These are phyloP conservation scores for Penicillium arizonense DNA, from an alignment of 495 filamentous ascomycete genomes.

Conservation along the genomic window DNA sequence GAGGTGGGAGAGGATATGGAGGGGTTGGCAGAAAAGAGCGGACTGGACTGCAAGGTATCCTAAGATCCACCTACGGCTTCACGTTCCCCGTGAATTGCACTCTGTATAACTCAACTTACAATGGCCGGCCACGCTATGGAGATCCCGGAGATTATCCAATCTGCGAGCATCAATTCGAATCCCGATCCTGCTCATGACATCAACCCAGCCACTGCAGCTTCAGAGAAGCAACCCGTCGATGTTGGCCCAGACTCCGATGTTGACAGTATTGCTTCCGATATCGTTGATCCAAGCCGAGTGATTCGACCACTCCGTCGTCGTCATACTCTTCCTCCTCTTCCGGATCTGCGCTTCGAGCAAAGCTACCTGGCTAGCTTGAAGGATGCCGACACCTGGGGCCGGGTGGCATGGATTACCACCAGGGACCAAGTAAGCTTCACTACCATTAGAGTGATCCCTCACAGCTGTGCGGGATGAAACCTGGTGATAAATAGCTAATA, in stretches of 20 bases:
- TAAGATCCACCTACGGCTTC: conserved; percentile 2
- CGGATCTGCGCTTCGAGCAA: conserved; percentile 95
- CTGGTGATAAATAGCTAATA: conserved; percentile 1
- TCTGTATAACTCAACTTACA: conserved; percentile 12
- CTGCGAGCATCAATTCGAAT: conserved; percentile 66
- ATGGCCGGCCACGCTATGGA: conserved; percentile 53
- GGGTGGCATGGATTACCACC: conserved; percentile 77
- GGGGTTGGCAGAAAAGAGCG: conserved; percentile 27
- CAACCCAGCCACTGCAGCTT: conserved; percentile 73
- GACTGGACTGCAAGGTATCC: conserved; percentile 12
- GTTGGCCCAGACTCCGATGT: conserved; percentile 50
- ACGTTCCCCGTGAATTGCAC: background rate
- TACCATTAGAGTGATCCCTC: background rate
- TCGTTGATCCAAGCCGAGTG: conserved; percentile 51
- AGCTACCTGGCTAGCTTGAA: conserved; percentile 87
- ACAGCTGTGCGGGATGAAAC: background rate
- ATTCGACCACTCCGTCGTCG: conserved; percentile 52
- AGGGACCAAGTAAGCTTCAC: conserved; percentile 72
- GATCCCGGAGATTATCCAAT: conserved; percentile 73
- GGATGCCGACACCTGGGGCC: conserved; percentile 70
- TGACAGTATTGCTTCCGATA: conserved; percentile 42
- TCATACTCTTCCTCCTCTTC: conserved; percentile 73
- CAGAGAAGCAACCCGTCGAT: conserved; percentile 47
- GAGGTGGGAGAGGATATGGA: conserved; percentile 20
- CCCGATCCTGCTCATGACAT: conserved; percentile 73